phyloP scores from a whole-genome alignment of 306 rosid species.

The Mucuna pruriens region DNA sequence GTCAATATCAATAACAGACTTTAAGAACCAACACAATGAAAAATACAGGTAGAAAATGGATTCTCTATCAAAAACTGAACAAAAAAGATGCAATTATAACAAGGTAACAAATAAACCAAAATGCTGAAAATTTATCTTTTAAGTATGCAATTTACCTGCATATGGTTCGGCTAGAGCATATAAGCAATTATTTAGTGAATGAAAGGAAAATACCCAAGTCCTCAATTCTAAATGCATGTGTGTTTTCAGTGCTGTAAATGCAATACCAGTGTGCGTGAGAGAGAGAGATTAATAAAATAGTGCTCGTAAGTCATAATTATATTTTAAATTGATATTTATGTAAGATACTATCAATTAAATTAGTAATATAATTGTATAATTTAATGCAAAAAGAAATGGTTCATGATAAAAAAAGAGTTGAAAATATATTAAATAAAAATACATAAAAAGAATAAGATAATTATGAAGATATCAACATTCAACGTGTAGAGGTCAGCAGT shows the following conservation, averaged over 20 bases:
- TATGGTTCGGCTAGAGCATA: background rate
- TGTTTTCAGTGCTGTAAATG: background rate
- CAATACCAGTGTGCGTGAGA: background rate
- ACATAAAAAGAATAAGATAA: background rate
- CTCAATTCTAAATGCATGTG: slow-evolving; percentile 6
- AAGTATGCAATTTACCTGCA: background rate
- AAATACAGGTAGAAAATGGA: background rate
- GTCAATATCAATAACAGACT: background rate
- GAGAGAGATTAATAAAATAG: background rate
- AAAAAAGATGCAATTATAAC: background rate
- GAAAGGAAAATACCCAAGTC: slow-evolving; percentile 1
- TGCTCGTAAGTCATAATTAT: background rate
- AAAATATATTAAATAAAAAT: background rate
- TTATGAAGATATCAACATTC: background rate
- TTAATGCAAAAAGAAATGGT: background rate
- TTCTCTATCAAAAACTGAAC: slow-evolving; percentile 16
- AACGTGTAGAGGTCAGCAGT: slow-evolving; percentile 2
- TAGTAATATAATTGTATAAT: background rate
- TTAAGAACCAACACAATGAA: background rate
- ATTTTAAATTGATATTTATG: slow-evolving; percentile 7
- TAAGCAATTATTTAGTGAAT: background rate
- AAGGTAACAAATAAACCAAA: background rate
- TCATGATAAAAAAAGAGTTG: background rate
- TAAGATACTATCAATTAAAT: background rate
- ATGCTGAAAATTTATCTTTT: background rate